Evolutionary conservation across 371 early-diverging fungal genomes (phyloP).

Genomic region (Mortierella polycephala): DNA sequence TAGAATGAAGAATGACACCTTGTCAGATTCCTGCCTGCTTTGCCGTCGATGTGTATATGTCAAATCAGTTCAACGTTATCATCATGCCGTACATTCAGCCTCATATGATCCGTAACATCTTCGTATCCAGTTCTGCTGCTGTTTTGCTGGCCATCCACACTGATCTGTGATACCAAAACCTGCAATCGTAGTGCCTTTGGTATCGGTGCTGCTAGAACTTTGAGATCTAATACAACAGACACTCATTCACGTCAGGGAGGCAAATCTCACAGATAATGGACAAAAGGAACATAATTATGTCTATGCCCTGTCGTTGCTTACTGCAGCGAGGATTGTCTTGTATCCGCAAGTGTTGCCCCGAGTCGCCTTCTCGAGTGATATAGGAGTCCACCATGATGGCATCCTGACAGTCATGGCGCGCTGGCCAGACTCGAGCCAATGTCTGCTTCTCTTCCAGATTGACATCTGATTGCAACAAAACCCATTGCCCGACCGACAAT

Average conservation of each 20-base stretch:
- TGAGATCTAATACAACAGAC: slow-evolving; percentile 8
- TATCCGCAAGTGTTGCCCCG: slow-evolving; percentile 4
- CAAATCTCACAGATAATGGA: neutral
- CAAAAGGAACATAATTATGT: neutral
- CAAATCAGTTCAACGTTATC: neutral
- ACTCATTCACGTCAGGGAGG: neutral
- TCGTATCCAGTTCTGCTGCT: slow-evolving; percentile 23
- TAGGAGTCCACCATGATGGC: slow-evolving; percentile 32
- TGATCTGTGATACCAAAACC: slow-evolving; percentile 18
- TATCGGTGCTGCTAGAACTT: slow-evolving; percentile 9
- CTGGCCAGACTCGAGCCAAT: slow-evolving; percentile 45
- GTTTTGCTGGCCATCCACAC: slow-evolving; percentile 1
- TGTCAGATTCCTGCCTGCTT: no score
- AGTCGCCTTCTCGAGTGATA: neutral
- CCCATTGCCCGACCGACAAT: slow-evolving; percentile 47
- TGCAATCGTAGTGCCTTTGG: slow-evolving; percentile 19
- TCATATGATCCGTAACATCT: slow-evolving; percentile 30
- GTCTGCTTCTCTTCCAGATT: slow-evolving; percentile 16
- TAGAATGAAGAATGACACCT: neutral
- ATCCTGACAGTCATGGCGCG: slow-evolving; percentile 34
- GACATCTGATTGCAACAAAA: slow-evolving; percentile 17
- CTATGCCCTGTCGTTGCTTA: neutral
- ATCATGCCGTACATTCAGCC: slow-evolving; percentile 25
- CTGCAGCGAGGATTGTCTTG: slow-evolving; percentile 8
- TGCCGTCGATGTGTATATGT: no score